These are phyloP conservation scores for Massospora cicadina DNA, from an alignment of 371 early-diverging fungal genomes.

Conservation along the genomic window DNA sequence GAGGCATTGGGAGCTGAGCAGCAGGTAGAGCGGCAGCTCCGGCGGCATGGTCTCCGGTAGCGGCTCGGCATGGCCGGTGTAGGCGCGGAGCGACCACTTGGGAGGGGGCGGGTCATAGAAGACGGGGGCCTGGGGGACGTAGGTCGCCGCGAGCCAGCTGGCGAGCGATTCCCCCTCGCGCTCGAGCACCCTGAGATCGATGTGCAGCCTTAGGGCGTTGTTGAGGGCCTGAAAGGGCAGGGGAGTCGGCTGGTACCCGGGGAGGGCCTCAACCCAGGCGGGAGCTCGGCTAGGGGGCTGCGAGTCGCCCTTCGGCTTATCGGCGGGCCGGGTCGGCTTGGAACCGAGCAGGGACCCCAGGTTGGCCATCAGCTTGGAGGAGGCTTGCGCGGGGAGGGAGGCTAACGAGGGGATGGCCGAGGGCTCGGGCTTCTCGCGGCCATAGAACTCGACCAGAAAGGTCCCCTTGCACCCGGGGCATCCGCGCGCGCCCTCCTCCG, in stretches of 20 bases:
- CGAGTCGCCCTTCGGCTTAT: neutral
- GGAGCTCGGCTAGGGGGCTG: neutral
- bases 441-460: constrained; percentile 11
- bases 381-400: neutral
- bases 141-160: constrained; percentile 3
- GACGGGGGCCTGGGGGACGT: constrained; percentile 4
- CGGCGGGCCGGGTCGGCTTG: neutral
- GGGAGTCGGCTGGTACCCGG: neutral
- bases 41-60: neutral
- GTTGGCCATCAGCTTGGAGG: neutral
- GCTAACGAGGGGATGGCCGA: neutral
- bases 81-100: neutral
- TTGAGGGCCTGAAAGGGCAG: neutral
- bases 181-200: constrained; percentile 1
- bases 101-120: neutral
- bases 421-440: neutral
- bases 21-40: neutral
- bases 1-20: neutral
- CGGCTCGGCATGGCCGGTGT: neutral
- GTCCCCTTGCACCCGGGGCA: constrained; percentile 8
- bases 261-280: neutral
- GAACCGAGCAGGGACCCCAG: neutral
- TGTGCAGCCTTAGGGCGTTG: constrained; percentile 7
- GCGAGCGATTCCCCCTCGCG: constrained; percentile 3
- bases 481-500: neutral